Percentiles rank a stretch among this genome's conserved stretches.
Conservation (phyloP, 2,329 filamentous ascomycete genomes). For the Lasiodiplodia theobromae region DNA sequence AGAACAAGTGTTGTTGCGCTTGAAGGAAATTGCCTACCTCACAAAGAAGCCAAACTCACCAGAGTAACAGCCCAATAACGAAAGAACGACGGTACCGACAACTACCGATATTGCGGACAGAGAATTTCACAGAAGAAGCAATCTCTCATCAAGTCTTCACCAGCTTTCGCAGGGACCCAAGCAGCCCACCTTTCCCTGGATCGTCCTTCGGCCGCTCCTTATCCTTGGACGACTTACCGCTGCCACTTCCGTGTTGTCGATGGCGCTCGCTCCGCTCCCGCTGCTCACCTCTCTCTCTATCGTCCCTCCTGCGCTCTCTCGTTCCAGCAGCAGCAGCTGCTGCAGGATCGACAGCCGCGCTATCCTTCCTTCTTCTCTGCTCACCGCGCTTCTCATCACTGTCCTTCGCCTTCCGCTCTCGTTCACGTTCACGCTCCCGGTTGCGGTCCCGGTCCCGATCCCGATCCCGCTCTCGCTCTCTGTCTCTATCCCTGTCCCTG, state of each 20-base stretch:
- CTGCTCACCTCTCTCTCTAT: neutral
- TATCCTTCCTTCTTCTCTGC: neutral
- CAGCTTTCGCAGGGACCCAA: constrained; percentile 12
- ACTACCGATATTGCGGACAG: neutral
- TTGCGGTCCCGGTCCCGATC: too few species aligned
- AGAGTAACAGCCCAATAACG: neutral
- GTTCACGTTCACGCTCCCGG: neutral
- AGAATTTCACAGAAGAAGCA: neutral
- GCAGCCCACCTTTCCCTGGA: neutral
- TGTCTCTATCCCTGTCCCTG: neutral
- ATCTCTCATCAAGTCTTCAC: constrained; percentile 10
- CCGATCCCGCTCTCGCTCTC: neutral
- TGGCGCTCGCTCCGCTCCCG: neutral
- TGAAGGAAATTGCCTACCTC: neutral
- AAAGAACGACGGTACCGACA: neutral
- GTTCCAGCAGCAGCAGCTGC: neutral
- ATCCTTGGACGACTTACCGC: constrained; percentile 12
- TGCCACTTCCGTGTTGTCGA: constrained; percentile 11
- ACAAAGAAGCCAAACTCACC: neutral
- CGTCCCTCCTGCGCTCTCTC: neutral
- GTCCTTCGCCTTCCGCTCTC: neutral
- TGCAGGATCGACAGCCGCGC: neutral
- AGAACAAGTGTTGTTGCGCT: neutral
- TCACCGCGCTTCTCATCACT: neutral
- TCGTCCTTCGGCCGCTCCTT: constrained; percentile 17